These are phyloP conservation scores for Pouteria glomerata DNA, from an alignment of 148 eudicot genomes.

Conservation along the genomic window DNA sequence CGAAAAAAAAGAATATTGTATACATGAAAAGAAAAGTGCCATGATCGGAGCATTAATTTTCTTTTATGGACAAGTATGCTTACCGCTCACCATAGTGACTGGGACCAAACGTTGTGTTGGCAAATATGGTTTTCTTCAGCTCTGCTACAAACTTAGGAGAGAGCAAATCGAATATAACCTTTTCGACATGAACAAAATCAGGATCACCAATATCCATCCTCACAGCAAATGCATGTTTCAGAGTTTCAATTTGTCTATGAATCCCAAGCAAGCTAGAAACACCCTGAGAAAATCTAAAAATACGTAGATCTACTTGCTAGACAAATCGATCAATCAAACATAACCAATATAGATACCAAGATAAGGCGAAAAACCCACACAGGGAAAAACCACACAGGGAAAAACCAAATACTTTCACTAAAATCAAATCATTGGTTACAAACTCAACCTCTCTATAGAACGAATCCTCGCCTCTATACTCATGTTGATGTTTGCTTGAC, in stretches of 20 bases:
- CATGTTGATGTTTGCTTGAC: too few relatives aligned
- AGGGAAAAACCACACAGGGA: too few relatives aligned
- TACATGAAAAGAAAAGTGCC: too few relatives aligned
- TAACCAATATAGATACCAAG: too few relatives aligned
- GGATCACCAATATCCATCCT: conserved; percentile 46
- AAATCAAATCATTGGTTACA: too few relatives aligned
- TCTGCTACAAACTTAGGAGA: conserved; percentile 32
- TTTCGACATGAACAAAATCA: conserved; percentile 25
- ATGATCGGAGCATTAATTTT: neutral
- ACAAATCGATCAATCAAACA: too few relatives aligned
- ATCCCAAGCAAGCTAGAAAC: conserved; percentile 20
- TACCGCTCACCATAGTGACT: conserved; percentile 33
- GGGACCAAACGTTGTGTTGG: conserved; percentile 36
- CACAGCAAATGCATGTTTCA: conserved; percentile 39
- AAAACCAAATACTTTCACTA: too few relatives aligned
- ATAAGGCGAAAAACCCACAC: too few relatives aligned
- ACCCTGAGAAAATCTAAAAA: conserved; percentile 12
- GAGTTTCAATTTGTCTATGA: conserved; percentile 40
- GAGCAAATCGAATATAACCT: conserved; percentile 29
- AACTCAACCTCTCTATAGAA: too few relatives aligned
- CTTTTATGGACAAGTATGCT: neutral
- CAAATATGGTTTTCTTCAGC: conserved; percentile 29
- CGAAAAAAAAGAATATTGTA: too few relatives aligned
- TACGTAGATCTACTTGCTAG: too few relatives aligned
- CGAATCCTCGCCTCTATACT: too few relatives aligned